Evolutionary conservation across 2,329 filamentous ascomycete species (phyloP).

Genomic region (Venturia oleaginea): DNA sequence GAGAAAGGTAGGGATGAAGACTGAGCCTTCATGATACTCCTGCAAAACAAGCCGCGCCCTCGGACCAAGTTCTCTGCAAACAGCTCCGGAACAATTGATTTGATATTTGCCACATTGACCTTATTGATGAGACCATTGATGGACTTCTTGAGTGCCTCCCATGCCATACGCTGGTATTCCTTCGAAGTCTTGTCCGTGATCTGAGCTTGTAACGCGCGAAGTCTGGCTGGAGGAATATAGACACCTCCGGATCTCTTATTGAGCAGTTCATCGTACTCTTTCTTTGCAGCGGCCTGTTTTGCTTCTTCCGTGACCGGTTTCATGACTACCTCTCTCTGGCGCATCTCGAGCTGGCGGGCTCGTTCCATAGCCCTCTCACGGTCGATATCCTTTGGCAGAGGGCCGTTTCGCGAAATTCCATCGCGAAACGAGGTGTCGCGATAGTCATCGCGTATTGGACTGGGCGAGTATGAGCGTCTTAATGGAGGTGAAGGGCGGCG

Average conservation of each 20-base stretch:
- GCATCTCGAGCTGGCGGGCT: slow-evolving; percentile 40
- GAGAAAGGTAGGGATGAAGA: slow-evolving; percentile 93
- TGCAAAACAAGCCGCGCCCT: slow-evolving; percentile 84
- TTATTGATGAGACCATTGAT: slow-evolving; percentile 99
- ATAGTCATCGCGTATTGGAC: slow-evolving; percentile 14
- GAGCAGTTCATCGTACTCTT: slow-evolving; percentile 86
- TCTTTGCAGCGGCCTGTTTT: slow-evolving; percentile 80
- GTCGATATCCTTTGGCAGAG: slow-evolving; percentile 40
- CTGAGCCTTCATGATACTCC: slow-evolving; percentile 97
- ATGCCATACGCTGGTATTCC: slow-evolving; percentile 97
- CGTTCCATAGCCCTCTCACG: slow-evolving; percentile 43
- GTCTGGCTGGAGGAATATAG: slow-evolving; percentile 86
- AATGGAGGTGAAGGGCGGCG: slow-evolving; percentile 26
- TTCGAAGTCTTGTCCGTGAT: slow-evolving; percentile 95
- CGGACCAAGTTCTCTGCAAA: slow-evolving; percentile 91
- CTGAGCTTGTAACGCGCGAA: slow-evolving; percentile 87
- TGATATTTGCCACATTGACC: slow-evolving; percentile 96
- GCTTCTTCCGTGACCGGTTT: slow-evolving; percentile 63
- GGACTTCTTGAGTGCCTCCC: slow-evolving; percentile 97
- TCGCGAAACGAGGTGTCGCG: slow-evolving; percentile 16
- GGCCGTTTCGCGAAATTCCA: slow-evolving; percentile 16
- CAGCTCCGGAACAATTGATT: slow-evolving; percentile 89
- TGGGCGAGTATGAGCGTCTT: slow-evolving; percentile 21
- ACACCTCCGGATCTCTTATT: slow-evolving; percentile 91
- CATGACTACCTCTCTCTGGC: slow-evolving; percentile 36